Evolutionary conservation across 2,329 filamentous ascomycete genomes (phyloP).

Genomic region (Neurospora sp.): DNA sequence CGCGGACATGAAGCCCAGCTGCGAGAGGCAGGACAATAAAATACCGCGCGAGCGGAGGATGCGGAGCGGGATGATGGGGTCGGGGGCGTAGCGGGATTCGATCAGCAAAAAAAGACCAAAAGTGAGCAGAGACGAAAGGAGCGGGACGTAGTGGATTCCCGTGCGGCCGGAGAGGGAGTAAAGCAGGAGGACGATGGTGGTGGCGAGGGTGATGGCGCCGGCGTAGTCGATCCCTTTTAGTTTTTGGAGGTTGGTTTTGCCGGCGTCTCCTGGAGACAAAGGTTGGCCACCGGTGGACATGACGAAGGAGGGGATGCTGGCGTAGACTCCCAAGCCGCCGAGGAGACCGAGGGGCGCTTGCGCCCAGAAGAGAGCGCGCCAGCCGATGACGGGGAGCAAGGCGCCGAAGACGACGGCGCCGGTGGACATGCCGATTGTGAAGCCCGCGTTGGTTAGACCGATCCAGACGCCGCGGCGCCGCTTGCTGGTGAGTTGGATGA

Average conservation of each 20-base stretch:
- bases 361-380: slow-evolving; percentile 64
- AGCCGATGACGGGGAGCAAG: slow-evolving; percentile 43
- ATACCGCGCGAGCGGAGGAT: slow-evolving; percentile 62
- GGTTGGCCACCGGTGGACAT: neutral
- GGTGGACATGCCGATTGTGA: slow-evolving; percentile 23
- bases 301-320: slow-evolving; percentile 47
- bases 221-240: slow-evolving; percentile 63
- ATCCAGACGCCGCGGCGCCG: slow-evolving; percentile 62
- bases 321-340: slow-evolving; percentile 51
- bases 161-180: slow-evolving; percentile 53
- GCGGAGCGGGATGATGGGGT: slow-evolving; percentile 66
- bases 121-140: slow-evolving; percentile 45
- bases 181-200: slow-evolving; percentile 61
- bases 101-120: slow-evolving; percentile 47
- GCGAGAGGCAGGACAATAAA: slow-evolving; percentile 62
- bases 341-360: slow-evolving; percentile 57
- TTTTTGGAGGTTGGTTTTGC: slow-evolving; percentile 37
- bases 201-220: slow-evolving; percentile 54
- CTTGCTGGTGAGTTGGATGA: slow-evolving; percentile 61
- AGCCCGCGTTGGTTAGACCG: slow-evolving; percentile 57
- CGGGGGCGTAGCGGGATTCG: slow-evolving; percentile 51
- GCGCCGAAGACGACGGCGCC: slow-evolving; percentile 24
- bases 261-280: slow-evolving; percentile 19
- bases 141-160: slow-evolving; percentile 44
- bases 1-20: slow-evolving; percentile 69